A percentile compares a stretch with the other conserved stretches of the same genome.
These are phyloP conservation scores for Cryptococcus sp. DNA, from an alignment of 1,284 basidiomycete genomes.

Conservation along the genomic window DNA sequence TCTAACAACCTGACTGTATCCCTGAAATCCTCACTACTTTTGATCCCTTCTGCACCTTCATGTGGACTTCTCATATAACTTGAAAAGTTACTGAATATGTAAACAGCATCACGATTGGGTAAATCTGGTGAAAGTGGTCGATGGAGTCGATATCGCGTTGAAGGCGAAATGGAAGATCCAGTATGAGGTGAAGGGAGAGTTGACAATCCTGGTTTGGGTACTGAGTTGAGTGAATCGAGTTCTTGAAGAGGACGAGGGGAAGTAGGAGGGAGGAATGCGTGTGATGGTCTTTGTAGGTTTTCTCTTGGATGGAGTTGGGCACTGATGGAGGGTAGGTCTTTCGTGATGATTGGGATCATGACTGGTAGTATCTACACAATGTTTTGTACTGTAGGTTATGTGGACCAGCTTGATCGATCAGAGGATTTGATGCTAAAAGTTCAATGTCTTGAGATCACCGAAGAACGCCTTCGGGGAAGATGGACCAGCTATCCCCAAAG, in stretches of 20 bases:
- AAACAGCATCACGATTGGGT: conserved; percentile 34
- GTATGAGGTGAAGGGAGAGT: not conserved
- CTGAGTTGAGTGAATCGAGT: not conserved
- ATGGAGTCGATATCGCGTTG: conserved; percentile 10
- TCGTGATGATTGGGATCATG: too few species aligned
- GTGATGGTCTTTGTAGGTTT: not conserved
- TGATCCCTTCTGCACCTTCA: conserved; percentile 29
- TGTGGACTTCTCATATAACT: conserved; percentile 40
- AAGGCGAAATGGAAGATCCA: conserved; percentile 4
- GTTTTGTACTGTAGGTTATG: too few species aligned
- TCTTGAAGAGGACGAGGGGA: not conserved
- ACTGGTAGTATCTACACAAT: too few species aligned
- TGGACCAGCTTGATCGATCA: too few species aligned
- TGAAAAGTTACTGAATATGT: conserved; percentile 38
- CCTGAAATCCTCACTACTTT: conserved; percentile 26
- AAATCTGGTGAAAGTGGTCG: conserved; percentile 36
- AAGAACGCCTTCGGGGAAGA: too few species aligned
- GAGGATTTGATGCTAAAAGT: too few species aligned
- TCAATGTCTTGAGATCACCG: too few species aligned
- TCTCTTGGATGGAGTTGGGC: too few species aligned
- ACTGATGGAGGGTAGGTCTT: too few species aligned
- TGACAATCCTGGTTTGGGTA: too few species aligned
- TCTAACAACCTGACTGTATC: conserved; percentile 37
- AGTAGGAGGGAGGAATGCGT: not conserved
- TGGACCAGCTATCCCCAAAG: too few species aligned